Conservation (phyloP, 805 yeast species). For the Priceomyces haplophilus region DNA sequence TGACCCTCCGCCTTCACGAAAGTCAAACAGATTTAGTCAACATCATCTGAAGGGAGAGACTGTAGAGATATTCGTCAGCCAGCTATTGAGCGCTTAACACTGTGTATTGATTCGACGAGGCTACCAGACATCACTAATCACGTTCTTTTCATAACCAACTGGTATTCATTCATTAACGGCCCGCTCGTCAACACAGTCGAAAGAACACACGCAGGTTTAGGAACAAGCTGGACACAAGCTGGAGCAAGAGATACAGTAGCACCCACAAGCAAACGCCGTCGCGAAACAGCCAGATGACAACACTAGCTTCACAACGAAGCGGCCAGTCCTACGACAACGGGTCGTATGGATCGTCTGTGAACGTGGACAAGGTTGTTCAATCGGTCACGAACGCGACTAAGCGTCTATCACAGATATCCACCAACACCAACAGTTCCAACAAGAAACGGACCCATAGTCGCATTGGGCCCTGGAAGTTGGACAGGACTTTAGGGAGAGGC, state of each 20-base stretch:
- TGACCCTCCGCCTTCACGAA: neutral
- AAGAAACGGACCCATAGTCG: slow-evolving; percentile 49
- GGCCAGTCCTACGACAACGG: slow-evolving; percentile 14
- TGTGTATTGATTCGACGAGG: neutral
- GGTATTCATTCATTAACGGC: slow-evolving; percentile 7
- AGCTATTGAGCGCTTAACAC: neutral
- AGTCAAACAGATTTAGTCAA: neutral
- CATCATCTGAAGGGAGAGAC: neutral
- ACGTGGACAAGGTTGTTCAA: slow-evolving; percentile 42
- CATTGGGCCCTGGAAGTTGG: slow-evolving; percentile 96
- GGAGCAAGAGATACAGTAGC: neutral
- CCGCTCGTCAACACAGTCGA: neutral
- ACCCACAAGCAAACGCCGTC: neutral
- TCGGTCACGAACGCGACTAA: slow-evolving; percentile 47
- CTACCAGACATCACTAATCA: neutral
- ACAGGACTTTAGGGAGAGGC: slow-evolving; percentile 94
- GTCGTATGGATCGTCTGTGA: slow-evolving; percentile 18
- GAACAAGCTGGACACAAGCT: neutral
- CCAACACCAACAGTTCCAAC: slow-evolving; percentile 39
- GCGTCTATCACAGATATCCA: slow-evolving; percentile 48
- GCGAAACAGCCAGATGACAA: slow-evolving; percentile 15
- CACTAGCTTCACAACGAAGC: slow-evolving; percentile 22
- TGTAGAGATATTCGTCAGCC: neutral
- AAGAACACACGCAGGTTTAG: neutral
- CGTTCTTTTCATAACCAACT: slow-evolving; percentile 7